A percentile compares a stretch with the other conserved stretches of the same genome.
Conservation (phyloP, 495 filamentous ascomycete species). For the Neurospora sp. region DNA sequence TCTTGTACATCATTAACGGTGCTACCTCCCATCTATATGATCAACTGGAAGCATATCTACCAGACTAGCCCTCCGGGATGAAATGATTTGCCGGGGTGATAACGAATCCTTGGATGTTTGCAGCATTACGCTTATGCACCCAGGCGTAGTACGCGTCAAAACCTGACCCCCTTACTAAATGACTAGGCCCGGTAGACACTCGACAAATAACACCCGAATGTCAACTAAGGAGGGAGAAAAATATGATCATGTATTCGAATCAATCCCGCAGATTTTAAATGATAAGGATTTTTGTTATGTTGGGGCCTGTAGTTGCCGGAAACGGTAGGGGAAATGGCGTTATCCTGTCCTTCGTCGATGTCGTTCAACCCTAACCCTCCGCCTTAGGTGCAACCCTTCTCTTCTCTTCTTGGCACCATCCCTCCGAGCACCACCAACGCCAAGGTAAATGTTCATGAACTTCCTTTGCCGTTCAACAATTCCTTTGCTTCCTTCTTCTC, state of each 20-base stretch:
- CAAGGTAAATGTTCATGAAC: not conserved
- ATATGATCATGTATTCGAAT: not conserved
- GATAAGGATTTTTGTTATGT: not conserved
- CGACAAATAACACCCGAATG: not conserved
- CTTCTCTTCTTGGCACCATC: not conserved
- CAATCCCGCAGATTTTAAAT: not conserved
- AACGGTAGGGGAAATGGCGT: not conserved
- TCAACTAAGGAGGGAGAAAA: not conserved
- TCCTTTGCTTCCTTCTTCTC: not conserved
- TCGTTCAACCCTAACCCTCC: not conserved
- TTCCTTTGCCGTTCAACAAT: not conserved
- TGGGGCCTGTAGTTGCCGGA: not conserved
- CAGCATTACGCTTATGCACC: not conserved
- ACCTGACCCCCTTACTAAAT: not conserved
- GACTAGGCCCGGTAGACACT: not conserved
- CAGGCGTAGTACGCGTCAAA: not conserved
- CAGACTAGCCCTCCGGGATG: not conserved
- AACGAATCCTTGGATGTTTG: not conserved
- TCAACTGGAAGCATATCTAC: not conserved
- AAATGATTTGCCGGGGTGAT: not conserved
- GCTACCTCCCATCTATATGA: not conserved
- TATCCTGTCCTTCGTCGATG: not conserved
- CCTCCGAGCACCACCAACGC: not conserved
- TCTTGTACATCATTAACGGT: not conserved
- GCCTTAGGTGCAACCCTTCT: not conserved